Evolutionary conservation across 1,284 basidiomycete species (phyloP).

Genomic region (Polyporus tsugae): DNA sequence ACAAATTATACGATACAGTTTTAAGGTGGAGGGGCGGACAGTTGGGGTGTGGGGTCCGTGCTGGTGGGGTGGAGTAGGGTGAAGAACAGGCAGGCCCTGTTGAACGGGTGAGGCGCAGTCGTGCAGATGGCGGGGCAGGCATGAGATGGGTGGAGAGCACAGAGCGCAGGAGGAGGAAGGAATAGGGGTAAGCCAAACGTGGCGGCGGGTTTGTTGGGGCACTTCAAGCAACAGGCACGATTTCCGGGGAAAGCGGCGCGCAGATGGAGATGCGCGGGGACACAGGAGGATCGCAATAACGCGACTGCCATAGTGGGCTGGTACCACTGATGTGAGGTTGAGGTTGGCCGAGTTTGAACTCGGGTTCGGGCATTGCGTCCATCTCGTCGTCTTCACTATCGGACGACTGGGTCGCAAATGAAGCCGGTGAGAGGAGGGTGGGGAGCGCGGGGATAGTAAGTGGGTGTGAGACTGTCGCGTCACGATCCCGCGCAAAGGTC

Average conservation of each 20-base stretch:
- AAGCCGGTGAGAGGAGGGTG: constrained; percentile 42
- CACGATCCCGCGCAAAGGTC: constrained; percentile 53
- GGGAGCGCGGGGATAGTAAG: constrained; percentile 68
- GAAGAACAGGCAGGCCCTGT: not conserved
- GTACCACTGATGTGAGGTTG: constrained; percentile 16
- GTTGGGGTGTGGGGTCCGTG: constrained; percentile 9
- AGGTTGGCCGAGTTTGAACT: constrained; percentile 30
- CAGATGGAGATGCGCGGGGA: constrained; percentile 32
- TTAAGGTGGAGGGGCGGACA: constrained; percentile 17
- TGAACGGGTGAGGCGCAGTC: not conserved
- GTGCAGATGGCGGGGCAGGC: not conserved
- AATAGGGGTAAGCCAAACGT: not conserved
- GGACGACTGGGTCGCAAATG: constrained; percentile 34
- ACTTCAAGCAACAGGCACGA: constrained; percentile 34
- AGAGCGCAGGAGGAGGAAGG: not conserved
- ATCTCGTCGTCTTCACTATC: constrained; percentile 44
- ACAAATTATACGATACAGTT: constrained; percentile 34
- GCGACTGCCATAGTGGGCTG: constrained; percentile 32
- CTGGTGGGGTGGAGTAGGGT: constrained; percentile 10
- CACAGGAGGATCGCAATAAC: constrained; percentile 34
- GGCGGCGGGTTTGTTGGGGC: not conserved
- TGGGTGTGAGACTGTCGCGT: constrained; percentile 53
- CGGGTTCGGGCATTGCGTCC: constrained; percentile 32
- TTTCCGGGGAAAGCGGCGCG: constrained; percentile 28
- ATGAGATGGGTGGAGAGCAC: constrained; percentile 2